A percentile compares a stretch with the other conserved stretches of the same genome.
Conservation (phyloP, 2,329 filamentous ascomycete genomes). For the Fusarium siculi region DNA sequence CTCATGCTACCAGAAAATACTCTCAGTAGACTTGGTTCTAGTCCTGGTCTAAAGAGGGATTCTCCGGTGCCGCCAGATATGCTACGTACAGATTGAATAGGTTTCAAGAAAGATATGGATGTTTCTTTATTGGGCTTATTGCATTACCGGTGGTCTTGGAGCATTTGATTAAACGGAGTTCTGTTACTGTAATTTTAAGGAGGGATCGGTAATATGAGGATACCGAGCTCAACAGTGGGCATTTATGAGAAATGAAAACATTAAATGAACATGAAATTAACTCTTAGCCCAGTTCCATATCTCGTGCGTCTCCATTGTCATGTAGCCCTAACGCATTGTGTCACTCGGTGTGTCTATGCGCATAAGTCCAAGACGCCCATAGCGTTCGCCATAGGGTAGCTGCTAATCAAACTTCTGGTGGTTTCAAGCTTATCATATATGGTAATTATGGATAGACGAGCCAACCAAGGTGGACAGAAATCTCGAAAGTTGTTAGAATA, state of each 20-base stretch:
- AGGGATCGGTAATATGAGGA: constrained; percentile 5
- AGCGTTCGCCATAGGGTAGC: not conserved
- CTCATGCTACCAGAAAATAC: constrained; percentile 51
- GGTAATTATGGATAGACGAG: not conserved
- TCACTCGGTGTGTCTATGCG: too few relatives aligned
- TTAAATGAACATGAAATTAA: not conserved
- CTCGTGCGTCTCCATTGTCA: not conserved
- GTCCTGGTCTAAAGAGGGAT: constrained; percentile 47
- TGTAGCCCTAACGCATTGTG: not conserved
- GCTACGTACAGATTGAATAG: constrained; percentile 2
- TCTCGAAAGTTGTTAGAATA: not conserved
- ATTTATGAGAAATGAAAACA: constrained; percentile 35
- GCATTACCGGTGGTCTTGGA: constrained; percentile 13
- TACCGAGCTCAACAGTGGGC: constrained; percentile 21
- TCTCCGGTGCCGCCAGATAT: constrained; percentile 35
- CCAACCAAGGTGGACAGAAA: not conserved
- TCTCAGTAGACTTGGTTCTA: constrained; percentile 47
- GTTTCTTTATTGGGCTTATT: constrained; percentile 10
- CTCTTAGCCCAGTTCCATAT: not conserved
- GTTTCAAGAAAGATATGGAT: not conserved
- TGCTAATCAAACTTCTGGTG: not conserved
- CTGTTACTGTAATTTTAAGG: not conserved
- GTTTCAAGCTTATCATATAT: too few relatives aligned
- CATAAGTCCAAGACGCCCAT: too few relatives aligned
- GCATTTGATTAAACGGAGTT: constrained; percentile 16